Percentiles rank a stretch among this genome's conserved stretches.
These are phyloP conservation scores for Kwoniella dejecticola DNA, from an alignment of 768 basidiomycete genomes.

Conservation along the genomic window DNA sequence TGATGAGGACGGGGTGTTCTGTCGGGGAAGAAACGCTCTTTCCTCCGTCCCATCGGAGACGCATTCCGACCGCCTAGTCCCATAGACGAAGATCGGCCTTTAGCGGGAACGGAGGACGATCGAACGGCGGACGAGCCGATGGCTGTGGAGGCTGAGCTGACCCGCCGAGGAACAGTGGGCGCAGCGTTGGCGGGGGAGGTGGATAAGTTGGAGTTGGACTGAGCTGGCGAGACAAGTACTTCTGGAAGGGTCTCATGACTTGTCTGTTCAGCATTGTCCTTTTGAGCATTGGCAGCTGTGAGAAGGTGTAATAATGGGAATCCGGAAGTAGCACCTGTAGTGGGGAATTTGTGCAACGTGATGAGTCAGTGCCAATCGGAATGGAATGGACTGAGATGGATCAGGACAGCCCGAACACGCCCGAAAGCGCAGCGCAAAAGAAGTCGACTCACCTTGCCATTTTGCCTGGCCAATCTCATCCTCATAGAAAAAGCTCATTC, in stretches of 20 bases:
- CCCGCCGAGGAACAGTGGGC: constrained; percentile 8
- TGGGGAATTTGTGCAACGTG: not conserved
- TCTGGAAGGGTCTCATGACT: constrained; percentile 5
- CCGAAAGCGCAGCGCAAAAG: no score
- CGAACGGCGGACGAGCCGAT: not conserved
- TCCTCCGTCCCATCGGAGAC: constrained; percentile 4
- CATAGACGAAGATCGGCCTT: constrained; percentile 20
- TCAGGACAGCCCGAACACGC: no score
- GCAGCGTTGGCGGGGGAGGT: constrained; percentile 34
- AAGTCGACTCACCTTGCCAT: constrained; percentile 55
- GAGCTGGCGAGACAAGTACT: constrained; percentile 11
- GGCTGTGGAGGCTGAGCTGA: constrained; percentile 19
- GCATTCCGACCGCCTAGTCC: constrained; percentile 21
- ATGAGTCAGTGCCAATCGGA: not conserved
- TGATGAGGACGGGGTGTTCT: constrained; percentile 72
- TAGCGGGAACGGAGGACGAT: constrained; percentile 4
- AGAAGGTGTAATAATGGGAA: constrained; percentile 83
- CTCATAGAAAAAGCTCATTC: constrained; percentile 56
- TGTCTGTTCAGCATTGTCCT: constrained; percentile 4
- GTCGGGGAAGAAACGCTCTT: constrained; percentile 70
- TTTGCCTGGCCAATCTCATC: constrained; percentile 57
- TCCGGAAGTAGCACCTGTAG: constrained; percentile 79
- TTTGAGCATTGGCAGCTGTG: constrained; percentile 41
- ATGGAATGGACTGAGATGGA: no score
- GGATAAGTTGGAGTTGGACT: constrained; percentile 41